Conservation (phyloP, 768 basidiomycete genomes). For the Mycena latifolia region DNA sequence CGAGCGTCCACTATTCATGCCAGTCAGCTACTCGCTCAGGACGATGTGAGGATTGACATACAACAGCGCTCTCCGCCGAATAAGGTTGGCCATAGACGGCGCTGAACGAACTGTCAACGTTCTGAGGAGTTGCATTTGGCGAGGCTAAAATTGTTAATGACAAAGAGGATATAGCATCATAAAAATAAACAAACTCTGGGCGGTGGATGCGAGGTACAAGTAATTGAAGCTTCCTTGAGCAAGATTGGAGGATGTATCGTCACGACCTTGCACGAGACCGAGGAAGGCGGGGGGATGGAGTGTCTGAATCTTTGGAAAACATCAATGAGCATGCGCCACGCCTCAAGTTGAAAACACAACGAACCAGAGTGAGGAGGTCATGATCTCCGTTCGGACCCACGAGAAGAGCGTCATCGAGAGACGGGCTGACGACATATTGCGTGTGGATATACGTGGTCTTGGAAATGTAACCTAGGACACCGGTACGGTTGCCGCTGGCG, state of each 20-base stretch:
- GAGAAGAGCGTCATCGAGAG: slow-evolving; percentile 25
- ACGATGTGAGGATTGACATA: slow-evolving; percentile 15
- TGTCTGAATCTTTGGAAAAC: slow-evolving; percentile 34
- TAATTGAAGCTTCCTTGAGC: slow-evolving; percentile 25
- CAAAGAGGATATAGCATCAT: not conserved
- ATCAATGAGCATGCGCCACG: not conserved
- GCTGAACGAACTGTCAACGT: slow-evolving; percentile 25
- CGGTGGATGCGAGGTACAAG: slow-evolving; percentile 33
- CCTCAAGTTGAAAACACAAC: not conserved
- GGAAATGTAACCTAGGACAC: slow-evolving; percentile 29
- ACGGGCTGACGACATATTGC: slow-evolving; percentile 20
- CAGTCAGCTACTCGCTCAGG: not conserved
- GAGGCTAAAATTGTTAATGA: slow-evolving; percentile 18
- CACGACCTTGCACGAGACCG: slow-evolving; percentile 40
- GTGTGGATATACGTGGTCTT: slow-evolving; percentile 15
- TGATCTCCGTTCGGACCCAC: slow-evolving; percentile 11
- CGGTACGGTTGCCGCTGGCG: slow-evolving; percentile 12
- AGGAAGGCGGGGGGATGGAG: slow-evolving; percentile 31
- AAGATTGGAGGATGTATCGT: slow-evolving; percentile 30
- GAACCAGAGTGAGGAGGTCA: slow-evolving; percentile 17
- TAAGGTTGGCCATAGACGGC: not conserved
- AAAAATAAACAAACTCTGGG: slow-evolving; percentile 32
- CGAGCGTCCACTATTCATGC: slow-evolving; percentile 36
- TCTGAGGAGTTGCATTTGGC: slow-evolving; percentile 26
- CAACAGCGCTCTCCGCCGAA: slow-evolving; percentile 34